A percentile compares a stretch with the other conserved stretches of the same genome.
Conservation (phyloP, 257 asterid genomes). For the Solanum sparsipilum region DNA sequence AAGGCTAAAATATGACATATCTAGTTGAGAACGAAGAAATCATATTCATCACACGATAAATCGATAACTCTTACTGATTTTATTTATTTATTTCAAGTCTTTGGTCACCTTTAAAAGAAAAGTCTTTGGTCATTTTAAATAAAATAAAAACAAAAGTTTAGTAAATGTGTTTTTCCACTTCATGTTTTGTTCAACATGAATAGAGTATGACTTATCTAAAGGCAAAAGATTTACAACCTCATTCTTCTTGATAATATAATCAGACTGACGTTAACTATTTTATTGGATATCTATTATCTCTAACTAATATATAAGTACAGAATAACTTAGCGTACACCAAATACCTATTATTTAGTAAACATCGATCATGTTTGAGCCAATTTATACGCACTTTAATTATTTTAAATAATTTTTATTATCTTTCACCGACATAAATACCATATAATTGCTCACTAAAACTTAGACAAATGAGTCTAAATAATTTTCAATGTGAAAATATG, state of each 20-base stretch:
- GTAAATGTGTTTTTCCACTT: background rate
- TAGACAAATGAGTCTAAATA: background rate
- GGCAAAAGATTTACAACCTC: background rate
- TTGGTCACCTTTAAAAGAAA: background rate
- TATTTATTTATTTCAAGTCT: background rate
- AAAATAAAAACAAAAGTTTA: background rate
- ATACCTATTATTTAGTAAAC: background rate
- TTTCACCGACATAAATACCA: background rate
- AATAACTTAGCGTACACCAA: background rate
- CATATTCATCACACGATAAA: background rate
- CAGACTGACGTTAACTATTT: background rate
- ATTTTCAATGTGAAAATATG: background rate
- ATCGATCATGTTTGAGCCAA: rapidly evolving
- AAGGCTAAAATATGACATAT: background rate
- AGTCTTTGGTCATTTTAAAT: background rate
- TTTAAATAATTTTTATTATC: background rate
- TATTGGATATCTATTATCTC: background rate
- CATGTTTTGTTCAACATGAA: background rate
- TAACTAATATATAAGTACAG: background rate
- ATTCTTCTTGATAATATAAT: background rate
- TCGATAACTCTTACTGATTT: background rate
- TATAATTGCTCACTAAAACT: background rate
- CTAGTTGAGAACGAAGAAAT: background rate
- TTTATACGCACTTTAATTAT: background rate
- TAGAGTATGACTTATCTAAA: background rate